Base-by-base conservation (phyloP, 2,329 filamentous ascomycete genomes). In the Sarocladiaceae sp. region DNA sequence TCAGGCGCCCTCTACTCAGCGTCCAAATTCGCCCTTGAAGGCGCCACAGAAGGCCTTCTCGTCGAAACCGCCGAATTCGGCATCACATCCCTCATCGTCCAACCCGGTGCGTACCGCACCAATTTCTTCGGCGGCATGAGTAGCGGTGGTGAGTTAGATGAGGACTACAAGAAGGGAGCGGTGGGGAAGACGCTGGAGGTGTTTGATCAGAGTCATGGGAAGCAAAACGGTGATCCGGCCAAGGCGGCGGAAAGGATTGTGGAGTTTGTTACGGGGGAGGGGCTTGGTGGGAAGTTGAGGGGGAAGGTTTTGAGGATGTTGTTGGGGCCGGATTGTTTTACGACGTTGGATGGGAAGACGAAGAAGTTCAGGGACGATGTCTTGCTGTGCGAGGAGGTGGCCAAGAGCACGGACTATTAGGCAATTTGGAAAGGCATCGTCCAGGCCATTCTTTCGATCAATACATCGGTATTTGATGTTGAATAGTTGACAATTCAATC, bases 61-160 rank as follows among this genome's bases (percentile, higher is more conserved):
- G 59, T 56, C 3, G 76, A 80, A 57, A 64, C 75, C 1, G 68
- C 64, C 11, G 68, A 71, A 2, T 68, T 77, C 13, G 69, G 68
- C 13, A 73, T 80, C 52, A 50, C 61, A 12, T 71, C 72, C 15
- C 67, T 72, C 3, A 64, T 75, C 12, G 64, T 79, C 18, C 75
- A 79, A 58, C 75, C 74, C 1, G 77, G 77, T 2, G 71, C 69
- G 35, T 80, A 78, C 55, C 66, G 76, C 2, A 79, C 76, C 11
- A 71, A 71, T n/a, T 72, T 78, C 51, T 60, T 77, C 20, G 53
- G 53, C 36, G 60, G 61, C 47, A 62, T 57, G 31, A 26, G 56
- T 29, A 63, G 53, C 46, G 55, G 60, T 7, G 54, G 58, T 1
- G 55, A 56, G 11, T 56, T 57, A 2, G 55, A 58, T 10, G 58